Evolutionary conservation across 1,139 yeast species (phyloP).

Genomic region (Magnusiomyces tetraspermus): DNA sequence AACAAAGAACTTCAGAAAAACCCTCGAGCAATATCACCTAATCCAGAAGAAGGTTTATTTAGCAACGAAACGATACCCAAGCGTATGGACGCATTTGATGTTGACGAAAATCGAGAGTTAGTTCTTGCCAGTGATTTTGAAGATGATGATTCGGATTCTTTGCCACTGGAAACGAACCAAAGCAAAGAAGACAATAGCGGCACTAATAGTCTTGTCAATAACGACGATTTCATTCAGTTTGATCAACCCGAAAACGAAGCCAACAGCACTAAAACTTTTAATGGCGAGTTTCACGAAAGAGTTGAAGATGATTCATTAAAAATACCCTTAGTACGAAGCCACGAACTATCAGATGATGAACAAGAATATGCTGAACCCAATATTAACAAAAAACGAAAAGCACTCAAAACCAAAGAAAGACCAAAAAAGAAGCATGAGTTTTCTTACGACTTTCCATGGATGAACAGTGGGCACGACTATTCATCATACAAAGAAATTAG

Average conservation of each 20-base stretch:
- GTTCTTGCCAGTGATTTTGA: conserved; percentile 9
- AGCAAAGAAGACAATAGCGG: not conserved
- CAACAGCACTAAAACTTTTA: conserved; percentile 13
- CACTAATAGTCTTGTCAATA: conserved; percentile 6
- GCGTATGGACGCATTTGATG: not conserved
- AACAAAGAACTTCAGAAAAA: conserved; percentile 2
- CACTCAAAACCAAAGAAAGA: not conserved
- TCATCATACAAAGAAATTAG: conserved; percentile 61
- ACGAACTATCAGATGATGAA: not conserved
- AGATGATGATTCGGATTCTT: not conserved
- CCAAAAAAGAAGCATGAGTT: not conserved
- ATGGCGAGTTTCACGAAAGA: conserved; percentile 5
- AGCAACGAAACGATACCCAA: not conserved
- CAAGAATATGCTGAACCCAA: conserved; percentile 2
- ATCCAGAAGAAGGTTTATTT: no score
- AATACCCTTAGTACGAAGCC: not conserved
- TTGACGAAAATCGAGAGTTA: not conserved
- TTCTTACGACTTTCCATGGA: conserved; percentile 9
- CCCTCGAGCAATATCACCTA: not conserved
- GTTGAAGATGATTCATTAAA: not conserved
- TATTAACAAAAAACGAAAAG: not conserved
- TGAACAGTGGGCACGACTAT: conserved; percentile 10
- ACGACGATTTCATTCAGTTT: conserved; percentile 14
- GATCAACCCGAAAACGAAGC: conserved; percentile 14
- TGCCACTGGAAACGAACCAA: not conserved